phyloP scores from a whole-genome alignment of 768 basidiomycete species.

The Tylopilus subfusipes region DNA sequence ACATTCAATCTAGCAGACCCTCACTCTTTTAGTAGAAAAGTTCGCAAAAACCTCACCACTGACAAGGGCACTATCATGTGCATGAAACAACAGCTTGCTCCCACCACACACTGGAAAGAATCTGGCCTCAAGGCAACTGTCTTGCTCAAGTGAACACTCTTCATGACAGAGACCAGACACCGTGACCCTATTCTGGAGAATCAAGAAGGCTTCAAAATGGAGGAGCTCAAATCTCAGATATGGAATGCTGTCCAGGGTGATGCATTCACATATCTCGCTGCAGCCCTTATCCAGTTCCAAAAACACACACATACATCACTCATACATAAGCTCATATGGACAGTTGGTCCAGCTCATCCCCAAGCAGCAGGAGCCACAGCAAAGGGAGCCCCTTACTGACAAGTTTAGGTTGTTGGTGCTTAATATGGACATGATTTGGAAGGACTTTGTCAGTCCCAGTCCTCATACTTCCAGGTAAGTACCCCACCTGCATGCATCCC shows the following conservation, averaged over 20 bases:
- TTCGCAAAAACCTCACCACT: slow-evolving; percentile 47
- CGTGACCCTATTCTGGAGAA: slow-evolving; percentile 65
- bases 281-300: slow-evolving; percentile 54
- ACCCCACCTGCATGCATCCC: too few relatives aligned
- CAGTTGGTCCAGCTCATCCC: slow-evolving; percentile 37
- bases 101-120: slow-evolving; percentile 61
- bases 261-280: slow-evolving; percentile 68
- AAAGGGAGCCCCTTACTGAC: slow-evolving; percentile 39
- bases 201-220: slow-evolving; percentile 63
- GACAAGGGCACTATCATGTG: slow-evolving; percentile 47
- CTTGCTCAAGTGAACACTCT: slow-evolving; percentile 85
- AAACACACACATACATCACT: slow-evolving; percentile 33
- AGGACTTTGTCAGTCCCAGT: too few relatives aligned
- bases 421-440: too few relatives aligned
- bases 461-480: too few relatives aligned
- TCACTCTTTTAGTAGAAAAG: slow-evolving; percentile 38
- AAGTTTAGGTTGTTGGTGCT: slow-evolving; percentile 54
- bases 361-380: slow-evolving; percentile 36
- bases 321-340: slow-evolving; percentile 35
- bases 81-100: slow-evolving; percentile 57
- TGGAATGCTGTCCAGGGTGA: slow-evolving; percentile 83
- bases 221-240: slow-evolving; percentile 77
- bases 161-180: slow-evolving; percentile 73
- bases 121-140: slow-evolving; percentile 66
- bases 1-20: slow-evolving; percentile 68